These are phyloP conservation scores for Emergomyces pasteurianus DNA, from an alignment of 2,329 filamentous ascomycete genomes.

Conservation along the genomic window DNA sequence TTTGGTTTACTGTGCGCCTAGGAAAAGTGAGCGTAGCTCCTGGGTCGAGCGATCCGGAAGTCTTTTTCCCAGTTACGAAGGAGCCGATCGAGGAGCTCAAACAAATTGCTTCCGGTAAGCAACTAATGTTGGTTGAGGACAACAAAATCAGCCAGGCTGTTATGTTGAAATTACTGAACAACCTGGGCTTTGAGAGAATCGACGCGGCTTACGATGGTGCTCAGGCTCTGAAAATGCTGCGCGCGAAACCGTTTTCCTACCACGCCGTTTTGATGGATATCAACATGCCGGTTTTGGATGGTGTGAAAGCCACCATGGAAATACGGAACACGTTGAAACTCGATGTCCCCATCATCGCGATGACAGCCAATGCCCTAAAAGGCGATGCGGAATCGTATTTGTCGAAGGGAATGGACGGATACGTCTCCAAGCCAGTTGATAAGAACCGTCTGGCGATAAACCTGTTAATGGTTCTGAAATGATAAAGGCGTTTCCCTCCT, in stretches of 20 bases:
- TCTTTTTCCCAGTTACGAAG: conserved; percentile 6
- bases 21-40: neutral
- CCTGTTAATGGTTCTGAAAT: conserved; percentile 25
- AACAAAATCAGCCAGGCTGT: conserved; percentile 34
- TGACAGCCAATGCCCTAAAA: conserved; percentile 46
- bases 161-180: conserved; percentile 26
- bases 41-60: neutral
- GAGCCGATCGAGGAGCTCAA: conserved; percentile 22
- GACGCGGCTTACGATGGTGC: conserved; percentile 34
- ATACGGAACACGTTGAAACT: conserved; percentile 28
- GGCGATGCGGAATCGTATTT: conserved; percentile 44
- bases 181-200: conserved; percentile 31
- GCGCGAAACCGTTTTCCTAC: conserved; percentile 31
- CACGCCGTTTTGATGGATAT: conserved; percentile 38
- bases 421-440: conserved; percentile 44
- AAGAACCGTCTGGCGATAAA: conserved; percentile 36
- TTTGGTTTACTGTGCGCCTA: conserved; percentile 39
- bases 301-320: conserved; percentile 31
- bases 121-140: conserved; percentile 31
- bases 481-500: neutral
- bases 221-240: conserved; percentile 33
- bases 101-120: conserved; percentile 29
- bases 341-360: conserved; percentile 40
- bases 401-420: conserved; percentile 45
- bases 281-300: conserved; percentile 37